These are phyloP conservation scores for Acephala macrosclerotiorum DNA, from an alignment of 2,329 filamentous ascomycete genomes.

Conservation along the genomic window DNA sequence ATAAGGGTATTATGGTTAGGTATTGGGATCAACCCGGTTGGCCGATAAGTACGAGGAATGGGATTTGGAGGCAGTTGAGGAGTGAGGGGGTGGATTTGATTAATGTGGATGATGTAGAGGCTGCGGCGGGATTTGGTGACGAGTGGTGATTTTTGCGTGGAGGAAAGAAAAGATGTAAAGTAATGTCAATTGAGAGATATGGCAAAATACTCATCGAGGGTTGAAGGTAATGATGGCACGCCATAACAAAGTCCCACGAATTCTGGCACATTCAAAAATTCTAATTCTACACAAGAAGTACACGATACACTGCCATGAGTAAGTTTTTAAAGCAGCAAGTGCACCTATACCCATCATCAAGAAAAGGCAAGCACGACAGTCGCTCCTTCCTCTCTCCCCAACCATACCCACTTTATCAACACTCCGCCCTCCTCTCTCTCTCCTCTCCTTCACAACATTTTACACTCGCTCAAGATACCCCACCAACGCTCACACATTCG, in stretches of 20 bases:
- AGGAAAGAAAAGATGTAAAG: neutral
- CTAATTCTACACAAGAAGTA: neutral
- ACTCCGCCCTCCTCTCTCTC: neutral
- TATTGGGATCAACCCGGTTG: slow-evolving; percentile 68
- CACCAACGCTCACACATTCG: neutral
- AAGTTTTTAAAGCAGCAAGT: neutral
- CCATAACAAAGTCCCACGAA: neutral
- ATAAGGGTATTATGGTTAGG: slow-evolving; percentile 56
- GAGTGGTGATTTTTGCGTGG: slow-evolving; percentile 24
- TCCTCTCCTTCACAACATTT: neutral
- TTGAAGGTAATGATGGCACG: neutral
- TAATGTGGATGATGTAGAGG: slow-evolving; percentile 64
- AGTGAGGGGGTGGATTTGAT: slow-evolving; percentile 64
- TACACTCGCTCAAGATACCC: neutral
- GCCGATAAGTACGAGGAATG: slow-evolving; percentile 60
- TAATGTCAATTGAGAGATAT: neutral
- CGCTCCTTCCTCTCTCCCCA: neutral
- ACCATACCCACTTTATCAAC: neutral
- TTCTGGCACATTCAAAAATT: neutral
- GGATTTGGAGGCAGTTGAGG: slow-evolving; percentile 61
- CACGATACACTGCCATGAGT: neutral
- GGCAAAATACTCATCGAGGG: too few species aligned
- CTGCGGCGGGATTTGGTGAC: slow-evolving; percentile 37
- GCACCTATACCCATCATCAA: neutral
- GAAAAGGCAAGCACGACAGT: neutral